A percentile compares a stretch with the other conserved stretches of the same genome.
Conservation (phyloP, 345 rosid genomes). For the Eucalyptus cloeziana region DNA sequence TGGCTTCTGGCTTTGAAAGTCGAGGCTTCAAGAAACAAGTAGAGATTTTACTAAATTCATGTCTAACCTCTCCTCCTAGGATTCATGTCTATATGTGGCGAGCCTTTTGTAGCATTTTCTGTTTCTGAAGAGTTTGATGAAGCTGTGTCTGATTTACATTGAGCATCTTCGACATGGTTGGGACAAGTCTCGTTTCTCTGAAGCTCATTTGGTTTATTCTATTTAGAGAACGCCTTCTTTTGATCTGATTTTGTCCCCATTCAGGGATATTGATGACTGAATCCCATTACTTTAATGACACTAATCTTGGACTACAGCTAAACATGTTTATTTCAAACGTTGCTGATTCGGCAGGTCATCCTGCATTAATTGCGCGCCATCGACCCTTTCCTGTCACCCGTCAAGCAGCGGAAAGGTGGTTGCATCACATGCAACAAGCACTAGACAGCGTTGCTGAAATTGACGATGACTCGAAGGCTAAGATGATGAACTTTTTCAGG, state of each 20-base stretch:
- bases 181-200: neutral
- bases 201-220: neutral
- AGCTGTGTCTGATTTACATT: neutral
- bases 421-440: slow-evolving; percentile 78
- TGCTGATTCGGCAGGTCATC: slow-evolving; percentile 45
- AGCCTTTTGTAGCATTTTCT: neutral
- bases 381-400: slow-evolving; percentile 79
- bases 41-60: neutral
- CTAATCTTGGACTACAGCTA: neutral
- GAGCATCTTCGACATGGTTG: neutral
- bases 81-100: neutral
- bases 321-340: neutral
- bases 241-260: neutral
- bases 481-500: slow-evolving; percentile 90
- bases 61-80: neutral
- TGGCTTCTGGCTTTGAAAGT: neutral
- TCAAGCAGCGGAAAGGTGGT: slow-evolving; percentile 86
- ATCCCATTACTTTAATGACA: neutral
- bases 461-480: slow-evolving; percentile 55
- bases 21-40: neutral
- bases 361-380: slow-evolving; percentile 82
- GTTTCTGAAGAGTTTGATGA: neutral
- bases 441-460: slow-evolving; percentile 47
- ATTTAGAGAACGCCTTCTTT: neutral
- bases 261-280: neutral